Percentiles rank a stretch among this genome's conserved stretches.
Evolutionary conservation across 768 basidiomycete species (phyloP).

Genomic region (Phaeotremella skinneri): DNA sequence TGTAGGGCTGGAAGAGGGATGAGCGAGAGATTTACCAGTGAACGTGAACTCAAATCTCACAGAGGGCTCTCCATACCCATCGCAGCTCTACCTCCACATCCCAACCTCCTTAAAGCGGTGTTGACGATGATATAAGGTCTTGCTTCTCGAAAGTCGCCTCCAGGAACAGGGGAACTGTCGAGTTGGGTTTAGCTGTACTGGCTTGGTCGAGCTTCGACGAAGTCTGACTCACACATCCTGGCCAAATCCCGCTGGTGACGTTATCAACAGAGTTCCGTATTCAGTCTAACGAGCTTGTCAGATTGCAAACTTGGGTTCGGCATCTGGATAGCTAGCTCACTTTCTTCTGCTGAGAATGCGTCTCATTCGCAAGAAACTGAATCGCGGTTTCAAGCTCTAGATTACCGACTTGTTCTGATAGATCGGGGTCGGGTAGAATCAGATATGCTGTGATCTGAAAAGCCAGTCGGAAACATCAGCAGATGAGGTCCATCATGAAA

Average conservation of each 20-base stretch:
- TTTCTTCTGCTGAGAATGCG: slow-evolving; percentile 24
- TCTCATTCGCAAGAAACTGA: slow-evolving; percentile 27
- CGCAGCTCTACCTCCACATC: slow-evolving; percentile 43
- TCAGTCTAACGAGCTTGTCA: slow-evolving; percentile 27
- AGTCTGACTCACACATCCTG: slow-evolving; percentile 37
- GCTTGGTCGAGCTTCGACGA: not conserved
- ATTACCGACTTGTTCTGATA: slow-evolving; percentile 21
- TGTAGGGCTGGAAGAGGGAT: slow-evolving; percentile 20
- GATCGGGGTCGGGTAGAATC: slow-evolving; percentile 21
- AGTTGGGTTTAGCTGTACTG: slow-evolving; percentile 1
- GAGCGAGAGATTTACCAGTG: not conserved
- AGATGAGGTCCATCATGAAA: not conserved
- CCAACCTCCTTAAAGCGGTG: slow-evolving; percentile 40
- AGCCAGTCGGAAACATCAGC: slow-evolving; percentile 1
- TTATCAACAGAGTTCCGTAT: slow-evolving; percentile 36
- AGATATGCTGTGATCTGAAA: slow-evolving; percentile 39
- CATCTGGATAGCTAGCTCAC: slow-evolving; percentile 13
- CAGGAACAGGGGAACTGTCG: slow-evolving; percentile 33
- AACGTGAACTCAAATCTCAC: slow-evolving; percentile 17
- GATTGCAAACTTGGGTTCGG: not conserved
- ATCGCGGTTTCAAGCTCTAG: slow-evolving; percentile 29
- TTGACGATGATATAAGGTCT: slow-evolving; percentile 41
- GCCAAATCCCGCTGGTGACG: slow-evolving; percentile 37
- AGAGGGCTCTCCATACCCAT: slow-evolving; percentile 41
- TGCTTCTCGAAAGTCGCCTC: slow-evolving; percentile 40